A percentile compares a stretch with the other conserved stretches of the same genome.
These are phyloP conservation scores for Harringtonia aguacate DNA, from an alignment of 2,329 filamentous ascomycete genomes.

Conservation along the genomic window DNA sequence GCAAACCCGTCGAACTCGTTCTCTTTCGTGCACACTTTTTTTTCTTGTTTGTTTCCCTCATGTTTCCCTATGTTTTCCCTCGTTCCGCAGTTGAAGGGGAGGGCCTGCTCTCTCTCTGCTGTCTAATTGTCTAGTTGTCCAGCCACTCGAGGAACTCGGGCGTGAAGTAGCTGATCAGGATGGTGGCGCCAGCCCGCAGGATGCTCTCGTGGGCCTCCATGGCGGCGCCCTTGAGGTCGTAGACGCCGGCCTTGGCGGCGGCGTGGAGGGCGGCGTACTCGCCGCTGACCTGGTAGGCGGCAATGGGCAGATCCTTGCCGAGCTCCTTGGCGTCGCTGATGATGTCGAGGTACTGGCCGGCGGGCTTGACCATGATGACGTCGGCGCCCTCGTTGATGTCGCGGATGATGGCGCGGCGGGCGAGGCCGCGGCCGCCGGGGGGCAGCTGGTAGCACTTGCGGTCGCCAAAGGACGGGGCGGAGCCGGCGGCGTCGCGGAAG, in stretches of 20 bases:
- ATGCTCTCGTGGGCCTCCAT: conserved; percentile 94
- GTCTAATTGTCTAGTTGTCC: conserved; percentile 9
- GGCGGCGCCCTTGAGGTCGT: conserved; percentile 88
- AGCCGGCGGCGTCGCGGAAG: conserved; percentile 93
- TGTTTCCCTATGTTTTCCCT: background rate
- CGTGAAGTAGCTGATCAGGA: conserved; percentile 89
- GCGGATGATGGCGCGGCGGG: conserved; percentile 76
- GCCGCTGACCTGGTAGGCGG: conserved; percentile 93
- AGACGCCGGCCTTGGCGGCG: conserved; percentile 89
- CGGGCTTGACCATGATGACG: conserved; percentile 98
- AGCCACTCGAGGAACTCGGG: conserved; percentile 67
- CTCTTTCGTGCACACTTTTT: background rate
- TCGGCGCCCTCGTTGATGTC: conserved; percentile 93
- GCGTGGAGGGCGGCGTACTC: conserved; percentile 98
- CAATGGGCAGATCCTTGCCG: conserved; percentile 81
- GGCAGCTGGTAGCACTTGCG: conserved; percentile 95
- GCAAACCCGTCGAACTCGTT: background rate
- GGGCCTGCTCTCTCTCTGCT: no score
- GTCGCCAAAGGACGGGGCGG: conserved; percentile 83
- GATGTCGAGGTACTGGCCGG: conserved; percentile 90
- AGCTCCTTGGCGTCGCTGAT: conserved; percentile 96
- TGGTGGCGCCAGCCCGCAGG: conserved; percentile 81
- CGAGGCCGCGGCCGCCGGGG: conserved; percentile 81
- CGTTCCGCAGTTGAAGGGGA: no score
- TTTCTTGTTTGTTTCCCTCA: background rate